Percentiles rank a stretch among this genome's conserved stretches.
phyloP scores from a whole-genome alignment of 176 grass and related monocot genomes.

The Carex myosuroides region DNA sequence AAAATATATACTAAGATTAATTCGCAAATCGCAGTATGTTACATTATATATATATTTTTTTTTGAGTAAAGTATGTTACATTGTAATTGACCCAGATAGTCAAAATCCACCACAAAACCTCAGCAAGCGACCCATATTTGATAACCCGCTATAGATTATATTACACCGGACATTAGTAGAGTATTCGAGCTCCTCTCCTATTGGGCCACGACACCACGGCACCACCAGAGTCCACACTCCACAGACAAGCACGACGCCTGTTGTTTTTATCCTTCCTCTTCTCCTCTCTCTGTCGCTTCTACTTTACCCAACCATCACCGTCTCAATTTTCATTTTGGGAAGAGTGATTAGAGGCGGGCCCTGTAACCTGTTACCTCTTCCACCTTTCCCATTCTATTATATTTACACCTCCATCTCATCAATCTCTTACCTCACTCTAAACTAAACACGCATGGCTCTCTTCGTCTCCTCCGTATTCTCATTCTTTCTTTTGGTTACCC shows the following conservation, averaged over 20 bases:
- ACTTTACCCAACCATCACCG: slow-evolving; percentile 6
- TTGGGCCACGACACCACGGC: neutral
- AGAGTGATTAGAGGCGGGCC: neutral
- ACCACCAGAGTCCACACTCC: too few relatives aligned
- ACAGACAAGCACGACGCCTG: too few relatives aligned
- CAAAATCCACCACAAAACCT: neutral
- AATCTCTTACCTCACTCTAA: neutral
- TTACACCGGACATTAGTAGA: neutral
- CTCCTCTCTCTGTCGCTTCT: neutral
- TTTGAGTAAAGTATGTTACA: too few relatives aligned
- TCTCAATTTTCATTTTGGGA: neutral
- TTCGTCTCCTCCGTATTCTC: neutral
- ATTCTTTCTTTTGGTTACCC: neutral
- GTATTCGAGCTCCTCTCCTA: neutral
- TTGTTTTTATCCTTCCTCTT: neutral
- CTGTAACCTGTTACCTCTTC: neutral
- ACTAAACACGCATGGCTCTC: slow-evolving; percentile 12
- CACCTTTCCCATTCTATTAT: neutral
- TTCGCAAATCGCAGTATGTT: neutral
- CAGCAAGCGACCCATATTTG: too few relatives aligned
- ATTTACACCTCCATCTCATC: neutral
- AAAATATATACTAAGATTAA: neutral
- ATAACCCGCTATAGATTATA: neutral
- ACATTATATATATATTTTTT: too few relatives aligned
- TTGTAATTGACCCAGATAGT: neutral